Evolutionary conservation across 768 basidiomycete genomes (phyloP).

Genomic region (Lactarius pseudohatsudake): DNA sequence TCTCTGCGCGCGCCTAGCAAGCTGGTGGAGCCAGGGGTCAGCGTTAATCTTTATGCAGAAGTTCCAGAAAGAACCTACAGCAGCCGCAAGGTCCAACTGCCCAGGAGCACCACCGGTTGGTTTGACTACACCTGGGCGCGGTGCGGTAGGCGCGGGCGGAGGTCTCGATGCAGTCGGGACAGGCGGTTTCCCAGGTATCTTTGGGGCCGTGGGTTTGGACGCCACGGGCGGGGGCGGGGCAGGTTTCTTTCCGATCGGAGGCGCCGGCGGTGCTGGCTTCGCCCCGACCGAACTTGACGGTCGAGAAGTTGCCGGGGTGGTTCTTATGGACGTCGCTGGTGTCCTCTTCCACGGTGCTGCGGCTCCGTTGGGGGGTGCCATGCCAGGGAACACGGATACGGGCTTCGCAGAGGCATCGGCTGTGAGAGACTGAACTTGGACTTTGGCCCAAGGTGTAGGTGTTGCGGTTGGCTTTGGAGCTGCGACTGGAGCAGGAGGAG

Average conservation of each 20-base stretch:
- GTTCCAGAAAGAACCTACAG: constrained; percentile 48
- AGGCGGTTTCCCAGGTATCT: constrained; percentile 57
- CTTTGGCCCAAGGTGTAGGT: constrained; percentile 36
- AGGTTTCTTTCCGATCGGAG: constrained; percentile 58
- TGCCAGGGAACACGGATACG: constrained; percentile 78
- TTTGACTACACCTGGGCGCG: constrained; percentile 40
- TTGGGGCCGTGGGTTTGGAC: constrained; percentile 52
- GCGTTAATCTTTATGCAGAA: constrained; percentile 21
- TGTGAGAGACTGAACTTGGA: constrained; percentile 40
- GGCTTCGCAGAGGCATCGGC: constrained; percentile 73
- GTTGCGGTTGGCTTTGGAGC: constrained; percentile 20
- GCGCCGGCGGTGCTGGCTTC: constrained; percentile 56
- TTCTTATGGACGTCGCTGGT: constrained; percentile 36
- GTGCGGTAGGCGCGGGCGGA: constrained; percentile 38
- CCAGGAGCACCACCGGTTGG: constrained; percentile 48
- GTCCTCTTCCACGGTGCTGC: constrained; percentile 73
- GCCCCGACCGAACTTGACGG: constrained; percentile 50
- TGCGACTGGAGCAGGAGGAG: constrained; percentile 33
- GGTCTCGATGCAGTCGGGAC: constrained; percentile 59
- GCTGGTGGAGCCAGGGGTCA: constrained; percentile 39
- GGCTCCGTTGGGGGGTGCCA: constrained; percentile 65
- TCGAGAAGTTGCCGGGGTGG: constrained; percentile 48
- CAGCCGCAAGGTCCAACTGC: constrained; percentile 82
- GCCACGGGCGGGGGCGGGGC: constrained; percentile 53
- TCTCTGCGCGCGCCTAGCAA: constrained; percentile 74